A percentile compares a stretch with the other conserved stretches of the same genome.
Conservation (phyloP, 257 asterid species). For the Eustoma russellianum region DNA sequence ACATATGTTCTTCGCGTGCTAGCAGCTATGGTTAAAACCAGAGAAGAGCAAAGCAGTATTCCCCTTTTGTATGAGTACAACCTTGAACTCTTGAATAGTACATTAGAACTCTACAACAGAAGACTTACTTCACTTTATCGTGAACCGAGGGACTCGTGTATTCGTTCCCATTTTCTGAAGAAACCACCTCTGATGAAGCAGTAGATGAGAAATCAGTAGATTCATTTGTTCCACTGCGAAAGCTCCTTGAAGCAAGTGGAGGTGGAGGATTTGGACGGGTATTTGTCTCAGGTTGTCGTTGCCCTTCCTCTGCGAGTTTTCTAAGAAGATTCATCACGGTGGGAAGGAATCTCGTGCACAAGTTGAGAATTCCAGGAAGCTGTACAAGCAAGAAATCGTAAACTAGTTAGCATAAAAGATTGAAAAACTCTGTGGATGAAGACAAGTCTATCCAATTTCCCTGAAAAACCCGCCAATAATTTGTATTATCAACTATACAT, state of each 20-base stretch:
- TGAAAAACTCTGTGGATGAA: conserved; percentile 2
- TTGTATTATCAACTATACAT: background rate
- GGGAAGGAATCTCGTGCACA: conserved; percentile 83
- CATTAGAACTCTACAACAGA: conserved; percentile 7
- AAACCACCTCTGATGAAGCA: conserved; percentile 52
- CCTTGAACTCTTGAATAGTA: conserved; percentile 1
- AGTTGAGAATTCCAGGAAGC: conserved; percentile 77
- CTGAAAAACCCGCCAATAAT: background rate
- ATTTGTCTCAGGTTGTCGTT: conserved; percentile 28
- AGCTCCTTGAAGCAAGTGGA: conserved; percentile 27
- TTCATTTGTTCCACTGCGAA: conserved; percentile 18
- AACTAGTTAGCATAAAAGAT: background rate
- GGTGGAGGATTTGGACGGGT: conserved; percentile 41
- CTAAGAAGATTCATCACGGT: conserved; percentile 72
- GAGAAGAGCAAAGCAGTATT: conserved; percentile 13
- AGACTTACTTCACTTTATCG: conserved; percentile 31
- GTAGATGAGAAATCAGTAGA: conserved; percentile 37
- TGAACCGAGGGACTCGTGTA: conserved; percentile 36
- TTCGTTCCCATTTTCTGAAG: conserved; percentile 54
- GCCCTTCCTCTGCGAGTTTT: conserved; percentile 73
- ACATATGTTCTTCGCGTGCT: conserved; percentile 13
- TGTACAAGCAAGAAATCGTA: conserved; percentile 22
- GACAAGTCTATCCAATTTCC: no score
- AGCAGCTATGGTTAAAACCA: conserved; percentile 8
- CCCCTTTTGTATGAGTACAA: conserved; percentile 15